Conservation (phyloP, 179 eudicot species). For the Patellifolia procumbens region DNA sequence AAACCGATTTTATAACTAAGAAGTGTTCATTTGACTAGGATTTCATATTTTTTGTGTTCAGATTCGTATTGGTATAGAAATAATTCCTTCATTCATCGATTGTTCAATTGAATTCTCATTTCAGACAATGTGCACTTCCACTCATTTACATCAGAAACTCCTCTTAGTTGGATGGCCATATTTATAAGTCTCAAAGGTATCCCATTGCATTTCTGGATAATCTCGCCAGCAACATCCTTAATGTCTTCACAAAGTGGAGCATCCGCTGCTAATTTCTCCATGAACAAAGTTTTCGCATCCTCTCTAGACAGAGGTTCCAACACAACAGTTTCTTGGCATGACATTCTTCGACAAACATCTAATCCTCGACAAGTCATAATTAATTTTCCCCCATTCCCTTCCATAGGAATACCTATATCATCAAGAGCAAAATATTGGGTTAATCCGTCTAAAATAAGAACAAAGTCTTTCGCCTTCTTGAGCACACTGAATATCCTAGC, state of each 20-base stretch:
- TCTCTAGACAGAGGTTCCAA: constrained; percentile 21
- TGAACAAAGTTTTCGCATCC: constrained; percentile 24
- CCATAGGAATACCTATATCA: constrained; percentile 31
- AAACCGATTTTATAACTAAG: too few species aligned
- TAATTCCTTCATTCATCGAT: background rate
- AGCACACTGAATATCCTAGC: constrained; percentile 21
- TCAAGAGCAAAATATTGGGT: constrained; percentile 10
- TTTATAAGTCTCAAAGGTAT: constrained; percentile 20
- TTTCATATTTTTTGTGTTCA: too few species aligned
- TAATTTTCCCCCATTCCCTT: constrained; percentile 11
- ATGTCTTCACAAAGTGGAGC: constrained; percentile 22
- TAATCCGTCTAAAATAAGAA: constrained; percentile 26
- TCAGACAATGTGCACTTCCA: constrained; percentile 20
- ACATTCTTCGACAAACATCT: constrained; percentile 30
- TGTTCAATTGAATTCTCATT: constrained; percentile 14
- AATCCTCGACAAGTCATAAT: constrained; percentile 9
- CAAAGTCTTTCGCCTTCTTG: constrained; percentile 10
- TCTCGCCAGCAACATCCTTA: constrained; percentile 11
- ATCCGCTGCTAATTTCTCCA: constrained; percentile 17
- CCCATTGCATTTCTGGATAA: constrained; percentile 24
- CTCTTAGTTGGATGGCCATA: constrained; percentile 18
- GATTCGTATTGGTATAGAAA: background rate
- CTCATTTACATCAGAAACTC: constrained; percentile 24
- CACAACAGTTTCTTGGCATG: constrained; percentile 21
- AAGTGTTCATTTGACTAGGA: too few species aligned